Base-by-base conservation (phyloP, 768 basidiomycete species). In the Tubosaeta sp. region DNA sequence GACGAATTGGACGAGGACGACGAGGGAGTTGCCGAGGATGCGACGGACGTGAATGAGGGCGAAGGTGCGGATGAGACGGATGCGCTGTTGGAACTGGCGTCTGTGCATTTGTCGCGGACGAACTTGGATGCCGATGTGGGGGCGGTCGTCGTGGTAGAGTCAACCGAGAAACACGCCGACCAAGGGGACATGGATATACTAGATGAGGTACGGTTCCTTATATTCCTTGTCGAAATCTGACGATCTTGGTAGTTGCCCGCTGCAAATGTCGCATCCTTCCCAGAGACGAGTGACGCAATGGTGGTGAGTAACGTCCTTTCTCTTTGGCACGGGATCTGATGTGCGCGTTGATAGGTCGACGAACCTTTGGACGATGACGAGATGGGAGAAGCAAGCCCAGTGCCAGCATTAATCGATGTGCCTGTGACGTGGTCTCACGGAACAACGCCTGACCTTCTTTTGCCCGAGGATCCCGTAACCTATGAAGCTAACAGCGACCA, bases 81-180 rank as follows among this genome's bases (percentile, higher is more conserved):
- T 41, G 14, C 44, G 46, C 46, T 64, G 41, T 51, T 66, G 48
- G 55, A 62, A 10, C 55, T 66, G n/a, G 65, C 56, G 35, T 61
- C 60, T 14, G 60, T 66, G 22, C 62, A 65, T 38, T 51, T 65
- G n/a, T 59, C 52, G 9, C 43, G 32, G 25, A 25, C 48, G 11
- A 19, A 27, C 9, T 14, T 3, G n/a, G 45, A 46, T 32, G 50
- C 43, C 13, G 56, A 52, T 34, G 43, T 11, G 3, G 43, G 48
- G 27, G 27, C 16, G 32, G 41, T 25, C 8, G 49, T 37, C 4
- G 39, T 41, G 25, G 19, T 45, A 10, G 48, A 35, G 14, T 8
- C 29, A 1, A 5, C 1, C 16, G 37, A 4, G 16, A 48, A 14
- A 4, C 25, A 12, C 19, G 17, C 7, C 22, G 27, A 47, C 17